phyloP scores from a whole-genome alignment of 306 rosid species.

The Quercus alba region DNA sequence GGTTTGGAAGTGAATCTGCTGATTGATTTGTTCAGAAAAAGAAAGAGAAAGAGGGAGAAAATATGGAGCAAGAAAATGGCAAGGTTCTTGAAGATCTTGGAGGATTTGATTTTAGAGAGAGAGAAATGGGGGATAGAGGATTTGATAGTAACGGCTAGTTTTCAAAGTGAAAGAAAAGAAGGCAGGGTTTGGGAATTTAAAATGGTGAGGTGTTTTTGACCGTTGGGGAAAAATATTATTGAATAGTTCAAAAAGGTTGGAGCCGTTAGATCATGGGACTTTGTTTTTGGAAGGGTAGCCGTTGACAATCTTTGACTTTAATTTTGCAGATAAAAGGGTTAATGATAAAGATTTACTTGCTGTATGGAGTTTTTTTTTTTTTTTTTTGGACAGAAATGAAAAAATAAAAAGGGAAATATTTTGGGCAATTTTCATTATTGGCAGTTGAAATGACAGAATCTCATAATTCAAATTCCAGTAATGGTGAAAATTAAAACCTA shows the following conservation, averaged over 20 bases:
- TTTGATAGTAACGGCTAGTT: slow-evolving; percentile 57
- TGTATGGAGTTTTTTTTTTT: too few species aligned
- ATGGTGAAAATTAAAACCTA: too few species aligned
- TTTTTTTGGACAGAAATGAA: too few species aligned
- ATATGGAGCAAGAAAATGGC: background rate
- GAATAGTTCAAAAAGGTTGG: background rate
- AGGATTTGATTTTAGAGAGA: slow-evolving; percentile 8
- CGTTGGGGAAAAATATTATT: slow-evolving; percentile 17
- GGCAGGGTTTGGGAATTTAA: slow-evolving; percentile 19
- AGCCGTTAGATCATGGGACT: slow-evolving; percentile 44
- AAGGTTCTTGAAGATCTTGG: background rate
- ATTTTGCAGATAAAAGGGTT: background rate
- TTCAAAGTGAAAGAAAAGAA: background rate
- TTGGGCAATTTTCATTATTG: too few species aligned
- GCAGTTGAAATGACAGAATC: too few species aligned
- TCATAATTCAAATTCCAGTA: too few species aligned
- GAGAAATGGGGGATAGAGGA: slow-evolving; percentile 8
- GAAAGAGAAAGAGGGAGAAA: background rate
- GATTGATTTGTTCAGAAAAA: background rate
- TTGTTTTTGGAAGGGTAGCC: slow-evolving; percentile 21
- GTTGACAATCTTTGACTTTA: slow-evolving; percentile 15
- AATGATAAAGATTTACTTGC: too few species aligned
- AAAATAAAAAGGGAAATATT: too few species aligned
- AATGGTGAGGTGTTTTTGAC: slow-evolving; percentile 16
- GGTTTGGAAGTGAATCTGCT: background rate